Evolutionary conservation across 257 asterid genomes (phyloP), one percentile per base, ranked within the genome.

Genomic region (Fraxinus pennsylvanica): DNA sequence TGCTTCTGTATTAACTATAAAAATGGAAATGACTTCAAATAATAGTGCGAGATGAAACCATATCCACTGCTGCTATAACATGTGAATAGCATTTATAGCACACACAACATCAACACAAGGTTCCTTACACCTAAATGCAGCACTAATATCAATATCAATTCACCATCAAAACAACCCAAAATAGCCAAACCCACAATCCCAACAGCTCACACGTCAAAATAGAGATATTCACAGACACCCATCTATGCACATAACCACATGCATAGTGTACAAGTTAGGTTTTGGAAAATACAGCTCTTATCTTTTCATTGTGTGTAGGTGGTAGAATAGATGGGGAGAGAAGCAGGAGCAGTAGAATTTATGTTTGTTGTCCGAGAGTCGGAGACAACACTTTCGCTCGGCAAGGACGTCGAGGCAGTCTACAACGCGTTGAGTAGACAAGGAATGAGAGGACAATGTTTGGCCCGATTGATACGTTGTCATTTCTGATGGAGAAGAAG

Each of bases 121-220:
- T 21, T 39, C 45, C 73, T 69, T 61, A 59, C 38, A 32, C 84
- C 59, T 59, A 19, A 76, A 59, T 21, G 30, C 8, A 33, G 75
- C 10, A 0, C 43, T 38, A 38, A 52, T 52, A 52, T 3, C 61
- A 14, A 3, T 50, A 50, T 57, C 61, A 50, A 67, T 80, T 54
- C 43, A 68, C 32, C 78, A 57, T 43, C 45, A 5, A 80, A 80
- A n/a, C 61, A 19, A 9, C 45, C 21, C 47, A 32, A 74, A 12
- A 54, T n/a, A 39, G 66, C n/a, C 59, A n/a, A 69, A 41, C 15
- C 66, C 4, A 21, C 45, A 47, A 52, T 14, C 22, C 61, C 22
- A 19, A 52, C 22, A 17, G 22, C 22, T 52, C 22, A 52, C 22
- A 52, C 1, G 19, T 17, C 61, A 52, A 52, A 19, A 14, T 52